Evolutionary conservation across 176 grass and related monocot genomes (phyloP).

Genomic region (Rhynchospora breviuscula): DNA sequence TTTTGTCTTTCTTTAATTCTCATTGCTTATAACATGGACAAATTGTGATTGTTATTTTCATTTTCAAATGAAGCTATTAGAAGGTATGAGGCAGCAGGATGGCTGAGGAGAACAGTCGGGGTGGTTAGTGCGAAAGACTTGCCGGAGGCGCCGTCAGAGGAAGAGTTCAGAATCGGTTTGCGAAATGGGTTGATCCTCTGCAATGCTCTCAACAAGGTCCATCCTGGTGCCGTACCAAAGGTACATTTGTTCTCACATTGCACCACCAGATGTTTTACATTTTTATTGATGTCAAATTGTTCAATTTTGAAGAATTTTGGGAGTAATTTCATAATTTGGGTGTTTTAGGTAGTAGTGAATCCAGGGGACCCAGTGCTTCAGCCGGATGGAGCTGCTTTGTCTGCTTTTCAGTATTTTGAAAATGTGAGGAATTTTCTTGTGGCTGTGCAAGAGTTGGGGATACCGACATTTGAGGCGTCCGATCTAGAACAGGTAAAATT

Average conservation of each 20-base stretch:
- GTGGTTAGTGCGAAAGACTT: slow-evolving; percentile 72
- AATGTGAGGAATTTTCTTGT: slow-evolving; percentile 98
- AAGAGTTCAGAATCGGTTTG: slow-evolving; percentile 88
- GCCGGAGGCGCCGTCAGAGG: slow-evolving; percentile 87
- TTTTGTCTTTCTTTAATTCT: not conserved
- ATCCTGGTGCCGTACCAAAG: slow-evolving; percentile 86
- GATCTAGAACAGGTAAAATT: slow-evolving; percentile 87
- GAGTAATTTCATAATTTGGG: not conserved
- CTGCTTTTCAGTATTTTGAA: slow-evolving; percentile 99
- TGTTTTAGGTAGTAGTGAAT: slow-evolving; percentile 80
- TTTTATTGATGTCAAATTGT: not conserved
- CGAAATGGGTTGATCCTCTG: slow-evolving; percentile 94
- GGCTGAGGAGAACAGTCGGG: slow-evolving; percentile 82
- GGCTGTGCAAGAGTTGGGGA: slow-evolving; percentile 70
- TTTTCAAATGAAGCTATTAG: slow-evolving; percentile 52
- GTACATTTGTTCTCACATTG: slow-evolving; percentile 27
- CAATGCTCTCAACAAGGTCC: slow-evolving; percentile 88
- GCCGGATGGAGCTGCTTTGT: slow-evolving; percentile 86
- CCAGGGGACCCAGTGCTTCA: slow-evolving; percentile 77
- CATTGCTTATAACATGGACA: not conserved
- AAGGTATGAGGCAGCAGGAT: slow-evolving; percentile 82
- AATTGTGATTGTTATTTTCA: not conserved
- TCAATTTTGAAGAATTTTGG: not conserved
- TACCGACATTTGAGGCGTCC: slow-evolving; percentile 90
- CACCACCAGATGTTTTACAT: not conserved